These are phyloP conservation scores for Suillus sp. DNA, from an alignment of 768 basidiomycete genomes.

Conservation along the genomic window DNA sequence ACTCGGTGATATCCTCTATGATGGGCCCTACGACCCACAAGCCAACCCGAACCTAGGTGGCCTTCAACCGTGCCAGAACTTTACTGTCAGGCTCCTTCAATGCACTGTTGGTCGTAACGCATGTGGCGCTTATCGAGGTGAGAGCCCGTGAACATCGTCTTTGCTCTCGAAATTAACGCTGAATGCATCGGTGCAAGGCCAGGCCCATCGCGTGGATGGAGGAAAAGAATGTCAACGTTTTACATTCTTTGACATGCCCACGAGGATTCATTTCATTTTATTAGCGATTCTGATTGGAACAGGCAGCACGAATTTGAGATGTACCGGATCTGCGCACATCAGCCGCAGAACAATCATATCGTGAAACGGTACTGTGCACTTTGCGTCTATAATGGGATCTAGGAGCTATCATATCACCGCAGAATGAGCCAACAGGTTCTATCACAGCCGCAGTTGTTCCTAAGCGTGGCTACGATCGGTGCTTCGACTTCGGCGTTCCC, in stretches of 20 bases:
- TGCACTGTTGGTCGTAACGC: not conserved
- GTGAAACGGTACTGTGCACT: not conserved
- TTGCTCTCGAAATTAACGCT: not conserved
- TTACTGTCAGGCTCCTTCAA: constrained; percentile 9
- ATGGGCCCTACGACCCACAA: constrained; percentile 5
- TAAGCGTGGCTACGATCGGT: not conserved
- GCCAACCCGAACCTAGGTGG: not conserved
- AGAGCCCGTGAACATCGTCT: not conserved
- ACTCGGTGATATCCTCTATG: constrained; percentile 12
- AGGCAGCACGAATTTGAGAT: not conserved
- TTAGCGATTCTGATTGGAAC: not conserved
- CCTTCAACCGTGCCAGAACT: not conserved
- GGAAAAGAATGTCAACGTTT: not conserved
- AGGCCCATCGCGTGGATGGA: not conserved
- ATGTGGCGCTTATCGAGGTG: constrained; percentile 13
- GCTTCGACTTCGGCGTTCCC: not conserved
- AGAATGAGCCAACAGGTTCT: not conserved
- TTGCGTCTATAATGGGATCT: not conserved
- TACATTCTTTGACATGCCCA: not conserved
- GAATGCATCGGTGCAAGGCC: not conserved
- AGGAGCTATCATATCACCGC: not conserved
- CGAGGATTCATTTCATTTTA: not conserved
- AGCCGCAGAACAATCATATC: not conserved
- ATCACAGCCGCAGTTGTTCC: not conserved
- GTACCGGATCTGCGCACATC: not conserved